Base-by-base conservation (phyloP, 306 rosid genomes). In the Malus orientalis region DNA sequence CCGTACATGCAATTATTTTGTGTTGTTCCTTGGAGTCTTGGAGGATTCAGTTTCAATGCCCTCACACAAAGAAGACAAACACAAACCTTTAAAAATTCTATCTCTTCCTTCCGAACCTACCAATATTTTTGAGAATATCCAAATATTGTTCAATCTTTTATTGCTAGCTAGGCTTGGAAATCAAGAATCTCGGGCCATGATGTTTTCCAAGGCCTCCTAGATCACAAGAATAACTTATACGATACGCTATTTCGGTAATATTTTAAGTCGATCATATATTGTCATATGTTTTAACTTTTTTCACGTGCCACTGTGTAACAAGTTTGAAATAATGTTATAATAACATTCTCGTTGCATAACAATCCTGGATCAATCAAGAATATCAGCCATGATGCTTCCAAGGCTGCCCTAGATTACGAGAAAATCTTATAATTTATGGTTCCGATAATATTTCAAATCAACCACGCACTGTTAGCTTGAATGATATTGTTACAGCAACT, bases 21-120 rank as follows among this genome's bases (percentile, higher is more conserved):
- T 51, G 55, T 51, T 5, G 81, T 69, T 83, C 81, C 82, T 74
- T 78, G 59, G 64, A 80, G 87, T 29, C 66, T 63, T 30, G 67
- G 20, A 29, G 40, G 67, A 64, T 64, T 64, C 84, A 58, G 22
- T 54, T 76, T 78, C 77, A 67, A 38, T 70, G 72, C 84, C 77
- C 68, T 79, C 69, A 69, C 80, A 67, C 23, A 57, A 57, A 57
- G 29, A 22, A 61, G 71, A 80, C 85, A 78, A 82, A 70, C 78
- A 79, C 71, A 60, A 76, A 72, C 53, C 74, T 58, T 58, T 47
- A 77, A 78, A 60, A 30, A 20, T 45, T 54, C 32, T 20, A 20
- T 66, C 18, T 66, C 27, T 38, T 38, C 49, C 1, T 8, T 11
- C 29, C 44, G 29, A 14, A 16, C 70, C 70, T 38, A 66, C 70